Evolutionary conservation across 176 grass and related monocot species (phyloP).

Genomic region (Triticum timopheevii): DNA sequence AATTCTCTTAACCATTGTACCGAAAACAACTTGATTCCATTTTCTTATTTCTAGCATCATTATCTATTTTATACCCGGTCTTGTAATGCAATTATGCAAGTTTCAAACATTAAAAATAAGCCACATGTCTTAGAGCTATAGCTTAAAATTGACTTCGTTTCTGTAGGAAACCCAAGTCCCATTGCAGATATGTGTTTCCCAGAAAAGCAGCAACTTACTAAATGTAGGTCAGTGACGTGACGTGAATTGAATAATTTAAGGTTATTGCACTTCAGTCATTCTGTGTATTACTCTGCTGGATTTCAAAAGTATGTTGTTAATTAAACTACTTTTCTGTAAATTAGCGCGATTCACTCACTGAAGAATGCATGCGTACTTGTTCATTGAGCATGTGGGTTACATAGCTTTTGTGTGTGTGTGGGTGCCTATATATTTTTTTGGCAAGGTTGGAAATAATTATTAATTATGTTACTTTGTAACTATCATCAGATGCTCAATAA

Average conservation of each 20-base stretch:
- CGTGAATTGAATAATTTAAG: conserved; percentile 10
- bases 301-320: background rate
- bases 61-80: background rate
- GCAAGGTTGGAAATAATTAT: background rate
- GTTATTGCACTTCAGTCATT: background rate
- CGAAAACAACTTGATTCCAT: conserved; percentile 9
- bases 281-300: background rate
- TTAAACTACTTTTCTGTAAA: background rate
- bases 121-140: background rate
- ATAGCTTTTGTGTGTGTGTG: background rate
- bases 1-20: conserved; percentile 10
- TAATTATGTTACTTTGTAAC: background rate
- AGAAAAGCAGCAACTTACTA: conserved; percentile 67
- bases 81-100: background rate
- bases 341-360: background rate
- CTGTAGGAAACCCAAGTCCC: conserved; percentile 75
- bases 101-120: background rate
- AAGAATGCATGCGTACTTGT: background rate
- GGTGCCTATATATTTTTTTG: background rate
- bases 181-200: conserved; percentile 84
- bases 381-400: background rate
- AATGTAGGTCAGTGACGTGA: conserved; percentile 58
- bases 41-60: conserved; percentile 16
- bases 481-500: background rate
- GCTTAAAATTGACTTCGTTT: conserved; percentile 19